Evolutionary conservation across 768 basidiomycete species (phyloP).

Genomic region (Mycena capillaripes): DNA sequence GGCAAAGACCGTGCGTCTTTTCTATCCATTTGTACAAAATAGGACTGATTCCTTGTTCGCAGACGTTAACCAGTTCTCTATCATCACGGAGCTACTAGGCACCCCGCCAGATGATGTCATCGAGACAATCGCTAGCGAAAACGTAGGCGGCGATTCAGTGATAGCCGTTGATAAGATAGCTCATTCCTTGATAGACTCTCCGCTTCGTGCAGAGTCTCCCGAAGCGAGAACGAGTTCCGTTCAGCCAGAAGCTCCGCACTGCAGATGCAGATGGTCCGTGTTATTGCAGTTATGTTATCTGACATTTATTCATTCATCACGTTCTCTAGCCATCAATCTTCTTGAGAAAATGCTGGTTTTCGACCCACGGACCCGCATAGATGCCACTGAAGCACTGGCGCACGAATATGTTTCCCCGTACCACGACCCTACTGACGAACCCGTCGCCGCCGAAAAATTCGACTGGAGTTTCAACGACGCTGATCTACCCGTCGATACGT

Average conservation of each 20-base stretch:
- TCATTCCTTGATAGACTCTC: conserved; percentile 75
- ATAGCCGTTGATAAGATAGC: conserved; percentile 26
- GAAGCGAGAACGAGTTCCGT: conserved; percentile 95
- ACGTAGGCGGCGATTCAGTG: conserved; percentile 66
- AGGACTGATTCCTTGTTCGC: conserved; percentile 26
- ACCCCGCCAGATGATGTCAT: conserved; percentile 99
- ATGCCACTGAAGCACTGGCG: conserved; percentile 88
- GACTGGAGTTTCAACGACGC: conserved; percentile 99
- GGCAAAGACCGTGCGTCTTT: conserved; percentile 95
- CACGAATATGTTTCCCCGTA: conserved; percentile 98
- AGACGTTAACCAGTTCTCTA: conserved; percentile 99
- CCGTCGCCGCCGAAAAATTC: conserved; percentile 92
- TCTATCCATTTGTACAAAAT: conserved; percentile 18
- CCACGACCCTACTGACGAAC: conserved; percentile 98
- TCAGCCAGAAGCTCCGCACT: conserved; percentile 92
- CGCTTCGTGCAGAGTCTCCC: conserved; percentile 99
- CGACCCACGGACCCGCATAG: conserved; percentile 97
- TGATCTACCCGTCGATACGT: conserved; percentile 97
- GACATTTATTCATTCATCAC: conserved; percentile 10
- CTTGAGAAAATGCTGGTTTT: conserved; percentile 99
- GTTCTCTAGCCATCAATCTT: conserved; percentile 84
- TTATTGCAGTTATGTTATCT: background rate
- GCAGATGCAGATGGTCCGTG: conserved; percentile 86
- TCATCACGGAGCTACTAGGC: conserved; percentile 97
- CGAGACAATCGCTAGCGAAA: conserved; percentile 97